Evolutionary conservation across 2,329 filamentous ascomycete genomes (phyloP).

Genomic region (Ceratocystis alfenasii): DNA sequence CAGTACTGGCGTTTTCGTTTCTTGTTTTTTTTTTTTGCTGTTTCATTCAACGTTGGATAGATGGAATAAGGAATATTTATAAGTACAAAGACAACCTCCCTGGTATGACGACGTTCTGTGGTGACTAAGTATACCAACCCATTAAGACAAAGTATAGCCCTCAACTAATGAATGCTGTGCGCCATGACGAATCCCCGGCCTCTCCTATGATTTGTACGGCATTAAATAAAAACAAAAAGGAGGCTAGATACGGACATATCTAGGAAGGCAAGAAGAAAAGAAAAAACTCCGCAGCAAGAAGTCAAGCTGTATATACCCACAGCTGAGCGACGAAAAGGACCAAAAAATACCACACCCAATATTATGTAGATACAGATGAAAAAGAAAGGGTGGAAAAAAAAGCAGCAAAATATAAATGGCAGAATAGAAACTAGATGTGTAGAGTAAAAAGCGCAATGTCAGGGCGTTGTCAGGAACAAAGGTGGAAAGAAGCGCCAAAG

Average conservation of each 20-base stretch:
- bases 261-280: constrained; percentile 11
- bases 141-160: background rate
- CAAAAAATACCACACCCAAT: constrained; percentile 5
- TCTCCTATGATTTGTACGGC: constrained; percentile 4
- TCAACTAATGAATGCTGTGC: background rate
- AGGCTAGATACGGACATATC: background rate
- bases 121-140: background rate
- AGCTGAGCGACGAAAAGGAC: constrained; percentile 2
- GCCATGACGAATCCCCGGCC: background rate
- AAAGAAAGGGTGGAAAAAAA: constrained; percentile 5
- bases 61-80: constrained; percentile 5
- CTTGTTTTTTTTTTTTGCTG: background rate
- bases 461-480: background rate
- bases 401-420: constrained; percentile 8
- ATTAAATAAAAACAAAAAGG: constrained; percentile 5
- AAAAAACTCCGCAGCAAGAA: constrained; percentile 3
- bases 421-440: background rate
- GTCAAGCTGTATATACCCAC: constrained; percentile 1
- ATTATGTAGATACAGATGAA: constrained; percentile 5
- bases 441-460: background rate
- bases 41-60: background rate
- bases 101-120: background rate
- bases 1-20: background rate
- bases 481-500: background rate
- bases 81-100: background rate